Evolutionary conservation across 2,329 filamentous ascomycete species (phyloP), one percentile per base, ranked within the genome.

Genomic region (Penicillium sp.): DNA sequence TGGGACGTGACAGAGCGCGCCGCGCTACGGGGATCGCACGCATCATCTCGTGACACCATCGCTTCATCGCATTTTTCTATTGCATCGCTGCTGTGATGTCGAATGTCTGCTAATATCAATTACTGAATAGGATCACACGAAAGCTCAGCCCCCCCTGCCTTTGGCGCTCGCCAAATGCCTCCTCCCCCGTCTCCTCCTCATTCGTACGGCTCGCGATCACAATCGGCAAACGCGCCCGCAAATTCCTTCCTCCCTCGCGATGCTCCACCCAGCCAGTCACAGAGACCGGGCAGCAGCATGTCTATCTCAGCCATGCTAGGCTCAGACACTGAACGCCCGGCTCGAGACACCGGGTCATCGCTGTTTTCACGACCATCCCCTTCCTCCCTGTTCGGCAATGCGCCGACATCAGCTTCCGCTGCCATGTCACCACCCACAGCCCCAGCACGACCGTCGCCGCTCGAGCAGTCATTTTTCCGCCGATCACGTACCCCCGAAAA

Each of bases 401-500:
- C 65, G n/a, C 63, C 66, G 5, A 60, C 66, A 18, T 61, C 68
- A n/a, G 59, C 66, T 10, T 59, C 66, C 15, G 60, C 65, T 25
- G 69, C 67, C 23, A 75, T 74, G 71, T 77, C 65, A 47, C 75
- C 67, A 55, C 73, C 71, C 10, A 69, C 63, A 38, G 71, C 63
- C 37, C 71, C 63, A 37, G 62, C 63, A 46, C 72, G 71, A 58
- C 72, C 63, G 58, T 70, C 77, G 2, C 73, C 77, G 0, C 69
- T 81, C 52, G 84, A 87, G 15, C 86, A 86, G 57, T 74, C 72
- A 44, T 76, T 79, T 4, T 86, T 80, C 65, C 78, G 84, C 54
- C 78, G 86, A 52, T 86, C 86, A 2, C 83, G 87, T 50, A 89
- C 86, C 0, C 87, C 87, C n/a, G 86, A 89, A 39, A 82, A 84